Percentiles rank a stretch among this genome's conserved stretches.
Conservation (phyloP, 176 grass and related monocot species). For the Metroxylon sagu region DNA sequence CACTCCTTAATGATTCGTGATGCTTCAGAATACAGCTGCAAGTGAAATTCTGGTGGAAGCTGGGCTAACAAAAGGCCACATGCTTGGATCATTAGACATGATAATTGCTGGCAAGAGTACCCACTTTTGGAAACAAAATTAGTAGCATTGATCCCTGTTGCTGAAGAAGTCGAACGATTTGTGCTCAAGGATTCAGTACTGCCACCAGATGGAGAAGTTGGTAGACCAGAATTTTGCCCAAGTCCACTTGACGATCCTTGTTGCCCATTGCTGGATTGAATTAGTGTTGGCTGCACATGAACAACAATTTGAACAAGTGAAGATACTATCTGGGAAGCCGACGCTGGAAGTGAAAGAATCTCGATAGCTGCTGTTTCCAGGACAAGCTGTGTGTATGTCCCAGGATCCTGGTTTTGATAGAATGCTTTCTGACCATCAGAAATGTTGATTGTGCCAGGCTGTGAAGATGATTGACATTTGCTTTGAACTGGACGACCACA, state of each 20-base stretch:
- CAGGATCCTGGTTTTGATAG: constrained; percentile 98
- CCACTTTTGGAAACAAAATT: constrained; percentile 94
- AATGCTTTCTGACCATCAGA: constrained; percentile 76
- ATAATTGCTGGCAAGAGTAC: constrained; percentile 79
- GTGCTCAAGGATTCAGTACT: constrained; percentile 46
- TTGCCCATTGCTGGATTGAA: constrained; percentile 60
- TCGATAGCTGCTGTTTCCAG: constrained; percentile 96
- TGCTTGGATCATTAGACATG: constrained; percentile 97
- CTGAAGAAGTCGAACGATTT: constrained; percentile 38
- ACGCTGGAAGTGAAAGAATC: constrained; percentile 79
- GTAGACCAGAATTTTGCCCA: constrained; percentile 63
- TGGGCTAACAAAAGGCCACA: constrained; percentile 92
- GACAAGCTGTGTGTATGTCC: constrained; percentile 91
- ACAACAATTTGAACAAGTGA: constrained; percentile 89
- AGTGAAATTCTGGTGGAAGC: constrained; percentile 91
- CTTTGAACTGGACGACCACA: constrained; percentile 29
- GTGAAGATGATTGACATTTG: constrained; percentile 49
- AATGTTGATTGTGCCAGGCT: constrained; percentile 44
- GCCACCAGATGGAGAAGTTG: constrained; percentile 66
- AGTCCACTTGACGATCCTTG: constrained; percentile 51
- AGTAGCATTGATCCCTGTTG: constrained; percentile 53
- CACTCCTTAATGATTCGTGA: constrained; percentile 90
- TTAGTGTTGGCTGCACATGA: constrained; percentile 73
- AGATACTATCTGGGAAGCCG: constrained; percentile 65
- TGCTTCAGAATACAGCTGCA: constrained; percentile 88